Evolutionary conservation across 164 flowering plant species (phyloP), one percentile per base, ranked within the genome.

Genomic region (Umbellularia californica): DNA sequence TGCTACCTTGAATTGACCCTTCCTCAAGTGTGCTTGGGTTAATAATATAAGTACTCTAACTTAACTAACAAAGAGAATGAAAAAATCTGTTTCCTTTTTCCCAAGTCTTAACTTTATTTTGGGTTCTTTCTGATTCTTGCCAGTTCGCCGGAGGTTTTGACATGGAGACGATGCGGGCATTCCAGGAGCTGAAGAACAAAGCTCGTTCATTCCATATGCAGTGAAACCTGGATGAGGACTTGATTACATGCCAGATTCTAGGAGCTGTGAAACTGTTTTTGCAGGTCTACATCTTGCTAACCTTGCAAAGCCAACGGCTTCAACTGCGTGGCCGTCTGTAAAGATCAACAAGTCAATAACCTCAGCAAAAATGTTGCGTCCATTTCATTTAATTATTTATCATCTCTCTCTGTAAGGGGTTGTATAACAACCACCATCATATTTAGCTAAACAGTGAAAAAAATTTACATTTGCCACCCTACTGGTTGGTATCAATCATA

Each of bases 91-190:
- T 41, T 41, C 47, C 47, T 41, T 41, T 41, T 41, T 41, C 11
- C 10, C 11, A 41, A 5, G 47, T 41, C 47, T 41, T 41, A 9
- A 41, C 47, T 41, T 41, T 41, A 41, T 41, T 41, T 41, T 41
- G 9, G 47, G 47, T 41, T 2, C 64, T 9, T 25, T 25, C 12
- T 64, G 14, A 4, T 11, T 20, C 23, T 63, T 65, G 15, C 25
- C 89, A 93, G 99, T 95, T 95, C 79, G 99, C 99, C 0, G 99
- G 99, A 71, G 99, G 99, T 19, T 95, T 95, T 71, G 99, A 95
- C 76, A 91, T 73, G 62, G 99, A 93, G 75, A 95, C 99, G 17
- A 95, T 95, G 99, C 84, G 85, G 75, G 96, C 99, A 19, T 95
- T 95, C 71, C 87, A 90, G 77, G 99, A 93, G 85, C 85, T 95